A percentile compares a stretch with the other conserved stretches of the same genome.
Conservation (phyloP, 352 stramenopile species). For the Globisporangium emineosum region DNA sequence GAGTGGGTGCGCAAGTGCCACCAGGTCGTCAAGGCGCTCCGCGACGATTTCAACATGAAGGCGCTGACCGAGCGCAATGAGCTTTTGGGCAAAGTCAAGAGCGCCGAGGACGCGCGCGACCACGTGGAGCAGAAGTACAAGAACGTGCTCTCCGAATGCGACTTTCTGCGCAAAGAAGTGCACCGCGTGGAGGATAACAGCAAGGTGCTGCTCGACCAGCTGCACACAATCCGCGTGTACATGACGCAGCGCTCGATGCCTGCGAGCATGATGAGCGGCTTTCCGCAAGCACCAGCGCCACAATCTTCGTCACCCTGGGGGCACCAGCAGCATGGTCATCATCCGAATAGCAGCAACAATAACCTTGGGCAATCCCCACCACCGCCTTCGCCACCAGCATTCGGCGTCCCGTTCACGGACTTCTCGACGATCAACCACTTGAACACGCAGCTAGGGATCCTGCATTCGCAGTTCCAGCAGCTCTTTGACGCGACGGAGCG, state of each 20-base stretch:
- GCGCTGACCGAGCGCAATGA: conserved; percentile 35
- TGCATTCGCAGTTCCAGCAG: conserved; percentile 59
- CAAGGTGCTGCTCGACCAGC: conserved; percentile 53
- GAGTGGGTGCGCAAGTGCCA: conserved; percentile 40
- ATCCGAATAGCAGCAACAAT: background rate
- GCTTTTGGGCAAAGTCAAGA: conserved; percentile 24
- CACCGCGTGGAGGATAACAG: conserved; percentile 56
- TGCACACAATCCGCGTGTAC: conserved; percentile 57
- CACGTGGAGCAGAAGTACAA: conserved; percentile 43
- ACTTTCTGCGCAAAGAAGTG: conserved; percentile 50
- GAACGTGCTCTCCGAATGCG: conserved; percentile 32
- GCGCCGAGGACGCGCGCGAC: conserved; percentile 27
- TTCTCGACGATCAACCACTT: conserved; percentile 39
- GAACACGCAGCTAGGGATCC: conserved; percentile 44
- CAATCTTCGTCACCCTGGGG: background rate
- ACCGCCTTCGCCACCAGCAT: background rate
- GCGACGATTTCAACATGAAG: conserved; percentile 28
- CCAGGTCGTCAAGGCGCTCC: conserved; percentile 29
- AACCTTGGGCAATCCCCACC: background rate
- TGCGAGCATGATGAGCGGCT: conserved; percentile 3
- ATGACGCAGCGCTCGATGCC: conserved; percentile 46
- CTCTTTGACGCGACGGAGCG: conserved; percentile 44
- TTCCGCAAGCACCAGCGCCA: background rate
- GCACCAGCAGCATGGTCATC: background rate
- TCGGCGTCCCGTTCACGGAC: conserved; percentile 20